Evolutionary conservation across 1,139 yeast species (phyloP), one percentile per base, ranked within the genome.

Genomic region (Trichomonascaceae sp.): DNA sequence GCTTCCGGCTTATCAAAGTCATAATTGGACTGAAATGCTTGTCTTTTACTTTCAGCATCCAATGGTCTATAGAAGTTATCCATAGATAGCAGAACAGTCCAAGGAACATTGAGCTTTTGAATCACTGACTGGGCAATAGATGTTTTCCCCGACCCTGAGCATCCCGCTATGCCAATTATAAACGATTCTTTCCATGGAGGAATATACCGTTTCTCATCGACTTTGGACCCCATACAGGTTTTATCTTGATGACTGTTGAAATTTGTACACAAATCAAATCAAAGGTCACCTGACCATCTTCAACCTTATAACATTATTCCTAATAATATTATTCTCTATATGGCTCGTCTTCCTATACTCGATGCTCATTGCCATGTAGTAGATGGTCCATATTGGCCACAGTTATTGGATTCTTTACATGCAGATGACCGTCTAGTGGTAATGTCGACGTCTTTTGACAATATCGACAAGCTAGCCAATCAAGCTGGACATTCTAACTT

Each of bases 141-240:
- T 0, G 99, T 93, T 67, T 93, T 93, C 1, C 99, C 99, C 0
- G 96, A 87, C 1, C 98, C 99, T 20, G 96, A 86, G 54, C 87
- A 83, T 1, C 99, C 99, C 0, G 97, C 97, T 18, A 93, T 82
- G 6, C 97, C 99, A 59, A 93, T 91, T 51, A 93, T 84, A 66
- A 90, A 93, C 0, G 98, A 98, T 57, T 89, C 90, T 1, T 89
- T 84, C 98, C 98, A 93, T 22, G 98, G 98, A 2, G 98, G 98
- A 15, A 67, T 61, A 56, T 71, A 71, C 45, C 60, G 50, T 46
- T 53, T 53, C 39, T 60, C 59, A 24, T 55, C 55, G 46, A 60
- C 59, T 3, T 53, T 49, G 6, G 62, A 60, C 22, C 54, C 47
- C 32, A 44, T 48, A 10, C 30, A 20, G 45, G 22, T 39, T 7